A percentile compares a stretch with the other conserved stretches of the same genome.
phyloP scores from a whole-genome alignment of 495 filamentous ascomycete species.

The Cryomyces antarcticus region DNA sequence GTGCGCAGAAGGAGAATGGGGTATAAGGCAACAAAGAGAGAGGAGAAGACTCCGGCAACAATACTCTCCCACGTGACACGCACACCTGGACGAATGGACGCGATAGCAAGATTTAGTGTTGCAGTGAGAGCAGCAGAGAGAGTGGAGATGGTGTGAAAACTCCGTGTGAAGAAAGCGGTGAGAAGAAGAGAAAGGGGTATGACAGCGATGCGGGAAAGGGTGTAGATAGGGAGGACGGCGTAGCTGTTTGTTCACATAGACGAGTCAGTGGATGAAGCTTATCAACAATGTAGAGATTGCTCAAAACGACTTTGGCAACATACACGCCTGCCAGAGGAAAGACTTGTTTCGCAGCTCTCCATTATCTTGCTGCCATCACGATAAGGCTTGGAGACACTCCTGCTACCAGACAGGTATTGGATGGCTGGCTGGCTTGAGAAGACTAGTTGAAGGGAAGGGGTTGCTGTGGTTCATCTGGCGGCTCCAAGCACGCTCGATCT shows the following conservation, averaged over 20 bases:
- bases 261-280: too few relatives aligned
- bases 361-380: conserved; percentile 6
- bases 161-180: conserved; percentile 21
- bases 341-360: conserved; percentile 18
- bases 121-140: conserved; percentile 29
- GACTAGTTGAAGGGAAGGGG: too few relatives aligned
- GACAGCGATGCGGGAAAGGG: conserved; percentile 25
- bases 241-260: conserved; percentile 14
- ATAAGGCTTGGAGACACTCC: conserved; percentile 1
- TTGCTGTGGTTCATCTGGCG: too few relatives aligned
- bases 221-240: conserved; percentile 27
- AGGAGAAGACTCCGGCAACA: conserved; percentile 29
- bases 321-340: conserved; percentile 26
- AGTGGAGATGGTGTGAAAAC: conserved; percentile 23
- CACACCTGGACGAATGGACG: conserved; percentile 16
- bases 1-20: conserved; percentile 27
- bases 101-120: conserved; percentile 26
- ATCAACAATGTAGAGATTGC: conserved; percentile 18
- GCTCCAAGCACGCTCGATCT: too few relatives aligned
- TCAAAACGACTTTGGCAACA: conserved; percentile 26
- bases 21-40: conserved; percentile 28
- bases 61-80: conserved; percentile 29
- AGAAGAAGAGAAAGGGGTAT: conserved; percentile 25
- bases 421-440: conserved; percentile 12
- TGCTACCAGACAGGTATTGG: conserved; percentile 17